Evolutionary conservation across 257 asterid species (phyloP), one percentile per base, ranked within the genome.

Genomic region (Nicotiana knightiana): DNA sequence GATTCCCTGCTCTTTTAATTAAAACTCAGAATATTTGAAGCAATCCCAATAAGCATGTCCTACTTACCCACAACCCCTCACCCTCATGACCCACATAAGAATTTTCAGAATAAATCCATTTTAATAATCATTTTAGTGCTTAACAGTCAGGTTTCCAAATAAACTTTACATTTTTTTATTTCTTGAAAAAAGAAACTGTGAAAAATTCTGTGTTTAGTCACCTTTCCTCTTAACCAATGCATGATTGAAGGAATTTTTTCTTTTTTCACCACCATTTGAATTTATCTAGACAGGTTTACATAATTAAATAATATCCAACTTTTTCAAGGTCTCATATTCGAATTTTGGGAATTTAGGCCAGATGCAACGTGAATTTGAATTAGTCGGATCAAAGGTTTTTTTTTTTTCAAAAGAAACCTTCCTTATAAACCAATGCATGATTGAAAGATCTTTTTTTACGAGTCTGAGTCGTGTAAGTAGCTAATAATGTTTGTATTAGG

Each of bases 31-130:
- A 24, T 78, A 73, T 84, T 73, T 82, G 78, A 84, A 87, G 82
- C 90, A 88, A 89, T 94, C 94, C 93, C 92, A 86, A 91, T 87
- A 85, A 88, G 89, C 92, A 86, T 88, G 93, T 84, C 81, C 48
- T 81, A 71, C 80, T 84, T 43, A 85, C 64, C 88, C 81, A 83
- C 73, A 9, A 21, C 32, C 8, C n/a, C 55, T 13, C 82, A 11
- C 15, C 46, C 58, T 18, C 35, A 65, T 79, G 77, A 26, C 68
- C 87, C 79, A 76, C 53, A 43, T 68, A 64, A 73, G 67, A 81
- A 64, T 84, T 81, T 66, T 84, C 76, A 57, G 59, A 54, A 67
- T 66, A 63, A 80, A 73, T 21, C 18, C 43, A 35, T 28, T 35
- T 33, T 46, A 68, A 28, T 76, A 37, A 73, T 54, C 28, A 65